Evolutionary conservation across 1,284 basidiomycete genomes (phyloP), one percentile per base, ranked within the genome.

Genomic region (Cerioporus squamosus): DNA sequence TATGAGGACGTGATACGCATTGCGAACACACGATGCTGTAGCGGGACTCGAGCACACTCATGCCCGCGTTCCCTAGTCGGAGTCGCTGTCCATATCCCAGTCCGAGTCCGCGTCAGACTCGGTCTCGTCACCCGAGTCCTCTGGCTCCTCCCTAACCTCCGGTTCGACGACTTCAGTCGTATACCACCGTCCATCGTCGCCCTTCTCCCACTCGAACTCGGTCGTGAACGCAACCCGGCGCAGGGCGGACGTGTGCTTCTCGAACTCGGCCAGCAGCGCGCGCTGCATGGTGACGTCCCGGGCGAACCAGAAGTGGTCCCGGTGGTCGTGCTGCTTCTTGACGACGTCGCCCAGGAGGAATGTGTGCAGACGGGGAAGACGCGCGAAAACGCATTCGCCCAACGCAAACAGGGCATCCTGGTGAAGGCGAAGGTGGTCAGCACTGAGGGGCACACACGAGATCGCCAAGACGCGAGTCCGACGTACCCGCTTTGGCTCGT

Each of bases 151-250:
- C 24, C 44, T 42, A 12, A 59, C 33, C 7, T 40, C 38, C 20
- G 47, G 47, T 12, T 39, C 42, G 18, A 45, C 47, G 14, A 31
- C 23, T 31, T 52, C 50, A 5, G 39, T 44, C 17, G 45, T 26
- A 24, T 52, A 48, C 58, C 58, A 60, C 31, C n/a, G 39, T 9
- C 50, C 58, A 22, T 55, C 53, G 14, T 22, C 39, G 24, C 49
- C 49, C 45, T 53, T 60, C 58, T 55, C 53, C 58, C 58, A 60
- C 33, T 55, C 53, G 50, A 51, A 55, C 31, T 60, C 53, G 12
- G 44, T 55, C 44, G 58, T 60, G 50, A 60, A 60, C 49, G 58
- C 58, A 14, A 55, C 58, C 18, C 38, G 50, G 4, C 53, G 49
- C 12, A 60, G 53, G n/a, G 15, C 29, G 5, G 50, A 22, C 6